A percentile compares a stretch with the other conserved stretches of the same genome.
Evolutionary conservation across 345 rosid genomes (phyloP).

Genomic region (Salix suchowensis): DNA sequence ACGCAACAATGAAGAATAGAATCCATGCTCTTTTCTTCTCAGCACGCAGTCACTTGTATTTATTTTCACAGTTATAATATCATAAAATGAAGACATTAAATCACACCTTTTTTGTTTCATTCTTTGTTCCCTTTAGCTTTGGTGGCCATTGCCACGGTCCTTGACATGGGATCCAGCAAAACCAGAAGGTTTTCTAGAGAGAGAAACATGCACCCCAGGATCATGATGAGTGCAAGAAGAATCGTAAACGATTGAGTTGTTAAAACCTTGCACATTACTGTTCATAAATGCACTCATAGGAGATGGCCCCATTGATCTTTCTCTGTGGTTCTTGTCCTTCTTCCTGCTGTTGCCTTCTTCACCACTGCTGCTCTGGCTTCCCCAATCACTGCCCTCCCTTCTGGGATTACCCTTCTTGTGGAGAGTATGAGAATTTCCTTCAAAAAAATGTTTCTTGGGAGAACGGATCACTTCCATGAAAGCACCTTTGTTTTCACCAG

Average conservation of each 20-base stretch:
- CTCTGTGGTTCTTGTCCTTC: slow-evolving; percentile 30
- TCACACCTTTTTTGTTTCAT: neutral
- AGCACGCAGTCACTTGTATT: slow-evolving; percentile 16
- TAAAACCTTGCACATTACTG: slow-evolving; percentile 85
- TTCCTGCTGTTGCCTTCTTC: slow-evolving; percentile 33
- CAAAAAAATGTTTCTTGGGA: slow-evolving; percentile 29
- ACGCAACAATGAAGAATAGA: slow-evolving; percentile 30
- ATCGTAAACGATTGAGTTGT: slow-evolving; percentile 69
- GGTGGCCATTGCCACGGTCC: slow-evolving; percentile 41
- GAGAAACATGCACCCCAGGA: slow-evolving; percentile 71
- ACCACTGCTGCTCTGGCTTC: slow-evolving; percentile 30
- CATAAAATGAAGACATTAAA: slow-evolving; percentile 4
- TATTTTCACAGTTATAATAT: neutral
- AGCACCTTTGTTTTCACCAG: slow-evolving; percentile 94
- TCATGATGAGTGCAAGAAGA: slow-evolving; percentile 64
- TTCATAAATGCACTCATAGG: slow-evolving; percentile 61
- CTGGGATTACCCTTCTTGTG: slow-evolving; percentile 23
- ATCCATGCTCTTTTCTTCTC: slow-evolving; percentile 12
- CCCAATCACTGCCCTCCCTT: slow-evolving; percentile 23
- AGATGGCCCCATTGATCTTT: slow-evolving; percentile 14
- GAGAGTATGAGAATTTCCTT: slow-evolving; percentile 20
- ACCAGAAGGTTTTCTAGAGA: slow-evolving; percentile 46
- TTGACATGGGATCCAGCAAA: slow-evolving; percentile 37
- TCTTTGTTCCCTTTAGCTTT: slow-evolving; percentile 4
- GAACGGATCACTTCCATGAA: slow-evolving; percentile 63